Evolutionary conservation across 2,329 filamentous ascomycete species (phyloP), one percentile per base, ranked within the genome.

Genomic region (Lomentospora prolificans): DNA sequence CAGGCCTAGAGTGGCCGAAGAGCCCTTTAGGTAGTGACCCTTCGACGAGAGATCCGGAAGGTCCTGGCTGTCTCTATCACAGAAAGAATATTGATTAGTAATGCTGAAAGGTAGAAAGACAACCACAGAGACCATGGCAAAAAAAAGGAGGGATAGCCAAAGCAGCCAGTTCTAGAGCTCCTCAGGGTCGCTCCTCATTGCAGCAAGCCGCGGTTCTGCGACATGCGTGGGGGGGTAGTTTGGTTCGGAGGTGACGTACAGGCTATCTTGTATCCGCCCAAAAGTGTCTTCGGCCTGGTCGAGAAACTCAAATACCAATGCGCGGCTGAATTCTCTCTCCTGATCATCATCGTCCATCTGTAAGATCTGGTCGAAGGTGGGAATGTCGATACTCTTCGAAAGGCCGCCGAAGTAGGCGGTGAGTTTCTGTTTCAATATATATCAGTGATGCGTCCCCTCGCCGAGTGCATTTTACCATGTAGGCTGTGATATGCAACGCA

Each of bases 271-370:
- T 86, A 99, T 96, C 63, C 90, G 83, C 17, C 73, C 72, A 69
- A 97, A 96, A 0, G 92, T 97, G 62, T 82, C 79, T 62, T 90
- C 81, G 36, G 90, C 92, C 73, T 99, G 94, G 17, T 90, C 85
- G 63, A 97, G 95, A 75, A 96, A 99, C 59, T 90, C 89, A 67
- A 84, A 86, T 51, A 97, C 91, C 61, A 99, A 91, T 58, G 87
- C 86, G 64, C 78, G 82, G 73, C 88, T 95, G 77, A 97, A 97
- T 51, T 96, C 90, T 63, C 85, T 80, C 60, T 92, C 87, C 9
- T n/a, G n/a, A n/a, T 85, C 82, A 62, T 89, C 86, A 61, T 97
- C 94, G 69, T 99, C 94, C 92, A 99, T 96, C 72, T 97, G 94
- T 60, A 97, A 82, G 68, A 99, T 97, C 76, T 97, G 94, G 64